Conservation (phyloP, 192 early-diverging fungal genomes). For the Geranomyces michiganensis region DNA sequence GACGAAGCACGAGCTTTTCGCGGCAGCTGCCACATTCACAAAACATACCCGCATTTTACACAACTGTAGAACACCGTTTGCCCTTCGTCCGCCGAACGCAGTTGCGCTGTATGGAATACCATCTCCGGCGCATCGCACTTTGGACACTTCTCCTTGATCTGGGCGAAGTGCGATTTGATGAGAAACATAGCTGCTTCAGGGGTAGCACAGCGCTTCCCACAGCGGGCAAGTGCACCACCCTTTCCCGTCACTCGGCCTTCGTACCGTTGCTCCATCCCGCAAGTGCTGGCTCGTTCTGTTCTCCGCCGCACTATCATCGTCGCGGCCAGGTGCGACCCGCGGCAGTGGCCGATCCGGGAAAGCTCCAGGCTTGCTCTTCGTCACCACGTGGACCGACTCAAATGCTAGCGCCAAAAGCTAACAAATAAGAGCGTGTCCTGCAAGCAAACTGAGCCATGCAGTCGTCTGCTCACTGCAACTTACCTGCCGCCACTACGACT, state of each 20-base stretch:
- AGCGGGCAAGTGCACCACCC: too few relatives aligned
- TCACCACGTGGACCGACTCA: slow-evolving; percentile 81
- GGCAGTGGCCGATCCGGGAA: slow-evolving; percentile 64
- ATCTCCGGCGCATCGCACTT: slow-evolving; percentile 92
- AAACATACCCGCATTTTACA: slow-evolving; percentile 84
- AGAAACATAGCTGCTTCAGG: background rate
- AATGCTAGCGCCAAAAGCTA: slow-evolving; percentile 51
- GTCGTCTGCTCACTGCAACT: background rate
- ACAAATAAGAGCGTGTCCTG: background rate
- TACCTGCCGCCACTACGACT: slow-evolving; percentile 65
- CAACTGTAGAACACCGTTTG: slow-evolving; percentile 99
- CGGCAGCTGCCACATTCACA: too few relatives aligned
- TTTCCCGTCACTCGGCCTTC: too few relatives aligned
- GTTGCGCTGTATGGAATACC: slow-evolving; percentile 94
- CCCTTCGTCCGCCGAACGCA: slow-evolving; percentile 98
- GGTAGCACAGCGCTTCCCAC: background rate
- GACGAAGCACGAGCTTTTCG: background rate
- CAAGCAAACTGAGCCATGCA: background rate
- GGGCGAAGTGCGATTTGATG: background rate
- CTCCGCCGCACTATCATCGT: slow-evolving; percentile 12
- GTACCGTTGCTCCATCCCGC: slow-evolving; percentile 48
- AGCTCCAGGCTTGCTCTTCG: slow-evolving; percentile 71
- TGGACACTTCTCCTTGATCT: slow-evolving; percentile 96
- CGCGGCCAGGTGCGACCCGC: background rate
- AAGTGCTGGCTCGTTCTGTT: slow-evolving; percentile 40